A percentile compares a stretch with the other conserved stretches of the same genome.
phyloP scores from a whole-genome alignment of 441 rosid genomes.

The Corymbia citriodora region DNA sequence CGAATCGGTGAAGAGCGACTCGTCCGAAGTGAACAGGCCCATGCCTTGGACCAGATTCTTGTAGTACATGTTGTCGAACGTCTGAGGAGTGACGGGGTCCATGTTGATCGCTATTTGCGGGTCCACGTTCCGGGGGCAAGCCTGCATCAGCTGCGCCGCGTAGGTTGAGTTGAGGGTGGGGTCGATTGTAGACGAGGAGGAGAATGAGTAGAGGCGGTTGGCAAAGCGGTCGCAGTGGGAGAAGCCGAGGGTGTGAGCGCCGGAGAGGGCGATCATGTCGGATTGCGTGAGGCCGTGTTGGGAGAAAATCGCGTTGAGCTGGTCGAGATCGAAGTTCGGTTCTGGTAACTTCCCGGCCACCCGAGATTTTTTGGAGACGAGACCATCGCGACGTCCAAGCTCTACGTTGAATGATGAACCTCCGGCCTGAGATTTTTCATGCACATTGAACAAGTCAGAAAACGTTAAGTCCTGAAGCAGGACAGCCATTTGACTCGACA shows the following conservation, averaged over 20 bases:
- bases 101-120: constrained; percentile 39
- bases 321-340: constrained; percentile 41
- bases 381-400: constrained; percentile 75
- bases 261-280: constrained; percentile 90
- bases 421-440: constrained; percentile 44
- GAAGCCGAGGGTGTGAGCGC: constrained; percentile 84
- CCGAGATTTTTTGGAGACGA: constrained; percentile 41
- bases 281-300: constrained; percentile 41
- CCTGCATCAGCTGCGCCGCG: constrained; percentile 42
- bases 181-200: constrained; percentile 43
- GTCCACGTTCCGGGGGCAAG: constrained; percentile 47
- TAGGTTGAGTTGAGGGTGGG: constrained; percentile 53
- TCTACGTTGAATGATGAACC: constrained; percentile 71
- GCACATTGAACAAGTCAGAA: not conserved
- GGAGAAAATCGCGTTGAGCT: constrained; percentile 43
- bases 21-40: constrained; percentile 74
- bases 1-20: constrained; percentile 47
- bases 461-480: not conserved
- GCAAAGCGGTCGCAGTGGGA: constrained; percentile 72
- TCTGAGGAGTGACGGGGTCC: constrained; percentile 43
- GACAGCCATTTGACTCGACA: not conserved
- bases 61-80: constrained; percentile 62
- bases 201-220: constrained; percentile 56
- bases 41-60: constrained; percentile 59
- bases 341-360: constrained; percentile 67